Evolutionary conservation across 2,329 filamentous ascomycete species (phyloP), one percentile per base, ranked within the genome.

Genomic region (Fusarium decemcellulare): DNA sequence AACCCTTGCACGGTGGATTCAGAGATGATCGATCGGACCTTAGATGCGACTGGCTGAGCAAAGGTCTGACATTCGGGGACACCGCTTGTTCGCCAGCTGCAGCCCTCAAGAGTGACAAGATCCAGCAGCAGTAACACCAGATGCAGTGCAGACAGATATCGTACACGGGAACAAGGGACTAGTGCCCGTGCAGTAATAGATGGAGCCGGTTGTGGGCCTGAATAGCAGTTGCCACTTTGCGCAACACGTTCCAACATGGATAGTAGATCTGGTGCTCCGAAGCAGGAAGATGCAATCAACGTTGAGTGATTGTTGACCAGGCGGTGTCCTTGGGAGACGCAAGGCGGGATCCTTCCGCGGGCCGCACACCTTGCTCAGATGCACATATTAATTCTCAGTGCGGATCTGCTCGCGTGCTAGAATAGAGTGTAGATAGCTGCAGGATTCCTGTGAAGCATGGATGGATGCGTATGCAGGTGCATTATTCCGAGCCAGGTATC

Each of bases 11-110:
- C 43, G 48, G 58, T 37, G 34, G 40, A 39, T 39, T 58, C 46
- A 43, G 55, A 69, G 52, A 54, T 47, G 51, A 37, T 65, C 54
- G 53, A 67, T 63, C 47, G 44, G 55, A 56, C 48, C 36, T 23
- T 53, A n/a, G 47, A 65, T 65, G 59, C 62, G 68, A 62, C 61
- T 65, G 56, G 59, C 23, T 62, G 39, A 39, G 36, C 18, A 53
- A 23, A 62, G 9, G 50, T 18, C 51, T 30, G 47, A 30, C 16
- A 40, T 52, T 55, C 51, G 59, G 56, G 52, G 53, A 59, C 50
- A 64, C 59, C 59, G 51, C 51, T 59, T 59, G 57, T 55, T 46
- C 46, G 44, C 50, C 42, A 40, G 62, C 48, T 63, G 54, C 52
- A 72, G 64, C 32, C 39, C 57, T 61, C 50, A 46, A 58, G 32